Evolutionary conservation across 345 rosid genomes (phyloP), one percentile per base, ranked within the genome.

Genomic region (Corchorus capsularis): DNA sequence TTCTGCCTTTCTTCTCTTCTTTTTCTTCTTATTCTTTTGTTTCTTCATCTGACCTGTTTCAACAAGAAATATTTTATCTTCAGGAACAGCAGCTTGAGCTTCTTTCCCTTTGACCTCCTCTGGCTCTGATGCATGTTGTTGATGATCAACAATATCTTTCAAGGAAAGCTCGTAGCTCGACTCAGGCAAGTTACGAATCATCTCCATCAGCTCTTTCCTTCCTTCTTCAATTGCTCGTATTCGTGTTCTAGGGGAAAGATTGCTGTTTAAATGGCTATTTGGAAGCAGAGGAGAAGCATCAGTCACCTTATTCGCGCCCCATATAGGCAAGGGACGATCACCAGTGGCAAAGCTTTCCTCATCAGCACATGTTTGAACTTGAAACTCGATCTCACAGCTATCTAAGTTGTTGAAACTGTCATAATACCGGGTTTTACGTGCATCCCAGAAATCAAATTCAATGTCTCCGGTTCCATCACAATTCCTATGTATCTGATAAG

Each of bases 121-220:
- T 27, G 27, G 27, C 72, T 61, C 81, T 10, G 47, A 17, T 41
- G 7, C 67, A 9, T 72, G 70, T 52, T 77, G 77, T 71, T 77
- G 79, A 47, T 82, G 79, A 47, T 82, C 89, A 61, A 90, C 91
- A 15, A 88, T 73, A 79, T 88, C 92, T 79, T 85, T 86, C 20
- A 90, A 57, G 22, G 90, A 88, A 52, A 90, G 91, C 72, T 90
- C 94, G 69, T 79, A 84, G 61, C 74, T 62, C 1, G 83, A 78
- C 74, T 88, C 90, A 0, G 90, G 90, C 88, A 90, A 67, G 78
- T 73, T 55, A 10, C 61, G 64, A 59, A 88, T 72, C 86, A 80
- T 88, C 80, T 85, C 86, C 92, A 88, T 86, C n/a, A 90, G 85
- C 85, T 87, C 79, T 78, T 65, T 88, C 75, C 91, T 85, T 6